phyloP scores from a whole-genome alignment of 495 filamentous ascomycete genomes.

The Penicillium desertorum region DNA sequence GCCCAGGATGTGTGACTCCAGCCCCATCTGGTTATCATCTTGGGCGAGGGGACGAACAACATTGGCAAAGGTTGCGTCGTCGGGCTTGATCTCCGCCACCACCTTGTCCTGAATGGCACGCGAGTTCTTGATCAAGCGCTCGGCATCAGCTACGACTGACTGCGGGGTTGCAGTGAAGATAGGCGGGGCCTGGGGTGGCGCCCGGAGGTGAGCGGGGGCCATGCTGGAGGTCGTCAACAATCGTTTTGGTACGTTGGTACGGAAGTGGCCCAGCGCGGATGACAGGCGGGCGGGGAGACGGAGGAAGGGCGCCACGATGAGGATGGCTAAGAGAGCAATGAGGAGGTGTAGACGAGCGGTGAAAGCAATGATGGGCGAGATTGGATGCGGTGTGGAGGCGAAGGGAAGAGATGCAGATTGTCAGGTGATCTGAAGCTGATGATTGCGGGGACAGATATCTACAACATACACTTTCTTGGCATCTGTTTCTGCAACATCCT shows the following conservation, averaged over 20 bases:
- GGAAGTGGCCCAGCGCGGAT: conserved; percentile 63
- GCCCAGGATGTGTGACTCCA: conserved; percentile 61
- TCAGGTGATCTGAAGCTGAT: conserved; percentile 17
- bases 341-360: conserved; percentile 45
- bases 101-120: conserved; percentile 72
- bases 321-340: conserved; percentile 57
- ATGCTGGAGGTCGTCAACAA: conserved; percentile 63
- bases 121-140: conserved; percentile 67
- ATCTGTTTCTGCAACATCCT: not conserved
- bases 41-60: conserved; percentile 62
- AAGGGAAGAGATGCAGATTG: conserved; percentile 6
- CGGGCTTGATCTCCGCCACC: conserved; percentile 62
- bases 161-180: conserved; percentile 80
- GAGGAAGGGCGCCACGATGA: conserved; percentile 77
- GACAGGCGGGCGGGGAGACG: conserved; percentile 55
- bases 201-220: conserved; percentile 61
- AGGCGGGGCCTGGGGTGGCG: conserved; percentile 82
- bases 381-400: conserved; percentile 5
- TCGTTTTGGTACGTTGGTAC: conserved; percentile 34
- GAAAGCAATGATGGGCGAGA: conserved; percentile 27
- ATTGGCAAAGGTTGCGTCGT: conserved; percentile 65
- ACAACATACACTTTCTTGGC: conserved; percentile 4
- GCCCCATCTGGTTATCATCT: conserved; percentile 63
- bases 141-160: conserved; percentile 73
- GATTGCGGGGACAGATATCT: conserved; percentile 11